phyloP scores from a whole-genome alignment of 495 filamentous ascomycete genomes.

The Neurospora africana region DNA sequence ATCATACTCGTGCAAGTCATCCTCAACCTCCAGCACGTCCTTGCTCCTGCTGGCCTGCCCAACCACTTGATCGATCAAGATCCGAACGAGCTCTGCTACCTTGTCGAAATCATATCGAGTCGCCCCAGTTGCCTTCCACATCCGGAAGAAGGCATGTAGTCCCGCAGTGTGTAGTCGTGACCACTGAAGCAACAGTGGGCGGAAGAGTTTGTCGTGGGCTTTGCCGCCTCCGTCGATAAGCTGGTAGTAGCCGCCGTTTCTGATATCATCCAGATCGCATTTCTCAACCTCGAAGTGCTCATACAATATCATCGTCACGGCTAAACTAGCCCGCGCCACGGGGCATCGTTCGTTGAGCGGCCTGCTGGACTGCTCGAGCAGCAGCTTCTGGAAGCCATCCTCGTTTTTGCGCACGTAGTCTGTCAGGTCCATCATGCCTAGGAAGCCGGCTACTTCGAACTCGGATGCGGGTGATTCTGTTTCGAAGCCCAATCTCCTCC shows the following conservation, averaged over 20 bases:
- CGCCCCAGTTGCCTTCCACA: slow-evolving; percentile 87
- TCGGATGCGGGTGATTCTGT: slow-evolving; percentile 76
- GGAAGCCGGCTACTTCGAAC: slow-evolving; percentile 75
- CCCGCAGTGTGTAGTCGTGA: slow-evolving; percentile 84
- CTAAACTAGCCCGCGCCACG: slow-evolving; percentile 75
- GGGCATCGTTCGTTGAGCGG: slow-evolving; percentile 68
- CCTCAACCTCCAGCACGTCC: slow-evolving; percentile 80
- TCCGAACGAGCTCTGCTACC: slow-evolving; percentile 78
- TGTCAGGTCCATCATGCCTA: slow-evolving; percentile 96
- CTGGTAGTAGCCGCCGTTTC: slow-evolving; percentile 47
- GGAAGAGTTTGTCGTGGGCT: slow-evolving; percentile 78
- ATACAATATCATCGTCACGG: slow-evolving; percentile 79
- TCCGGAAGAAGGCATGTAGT: slow-evolving; percentile 76
- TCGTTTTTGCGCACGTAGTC: slow-evolving; percentile 87
- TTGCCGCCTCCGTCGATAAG: slow-evolving; percentile 59
- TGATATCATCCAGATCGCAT: slow-evolving; percentile 69
- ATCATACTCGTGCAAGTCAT: slow-evolving; percentile 77
- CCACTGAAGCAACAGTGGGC: slow-evolving; percentile 87
- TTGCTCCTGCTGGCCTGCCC: slow-evolving; percentile 74
- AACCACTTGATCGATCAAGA: slow-evolving; percentile 85
- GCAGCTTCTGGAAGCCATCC: slow-evolving; percentile 80
- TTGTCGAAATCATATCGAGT: slow-evolving; percentile 82
- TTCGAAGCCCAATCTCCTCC: slow-evolving; percentile 86
- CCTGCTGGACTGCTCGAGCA: slow-evolving; percentile 79
- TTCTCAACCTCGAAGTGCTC: slow-evolving; percentile 94